phyloP scores from a whole-genome alignment of 1,139 yeast species.

The Nadsonia commutata region DNA sequence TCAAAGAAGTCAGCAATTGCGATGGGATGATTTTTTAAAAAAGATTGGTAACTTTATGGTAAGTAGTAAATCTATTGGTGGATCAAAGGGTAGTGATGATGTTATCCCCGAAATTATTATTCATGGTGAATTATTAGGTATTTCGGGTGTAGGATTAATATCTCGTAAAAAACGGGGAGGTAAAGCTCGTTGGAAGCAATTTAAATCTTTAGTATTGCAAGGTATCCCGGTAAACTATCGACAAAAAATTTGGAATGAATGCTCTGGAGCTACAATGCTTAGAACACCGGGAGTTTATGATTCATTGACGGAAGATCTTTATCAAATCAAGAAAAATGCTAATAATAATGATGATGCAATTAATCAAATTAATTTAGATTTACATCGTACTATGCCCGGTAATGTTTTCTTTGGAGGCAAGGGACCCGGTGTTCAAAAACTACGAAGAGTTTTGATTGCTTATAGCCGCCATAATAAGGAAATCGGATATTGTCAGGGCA shows the following conservation, averaged over 20 bases:
- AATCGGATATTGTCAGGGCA: conserved; percentile 49
- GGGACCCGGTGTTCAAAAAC: conserved; percentile 38
- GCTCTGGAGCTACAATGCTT: conserved; percentile 36
- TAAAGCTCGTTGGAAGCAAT: conserved; percentile 20
- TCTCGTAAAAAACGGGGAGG: conserved; percentile 9
- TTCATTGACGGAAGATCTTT: conserved; percentile 10
- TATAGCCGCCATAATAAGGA: conserved; percentile 36
- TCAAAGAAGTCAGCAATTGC: conserved; percentile 19
- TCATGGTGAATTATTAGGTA: conserved; percentile 28
- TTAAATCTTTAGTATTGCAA: conserved; percentile 27
- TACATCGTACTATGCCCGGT: conserved; percentile 42
- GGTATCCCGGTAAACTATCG: conserved; percentile 39
- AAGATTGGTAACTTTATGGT: conserved; percentile 10
- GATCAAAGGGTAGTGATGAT: background rate
- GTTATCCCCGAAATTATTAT: conserved; percentile 11
- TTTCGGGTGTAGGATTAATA: conserved; percentile 22
- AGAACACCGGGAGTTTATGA: conserved; percentile 39
- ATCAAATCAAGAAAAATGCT: conserved; percentile 11
- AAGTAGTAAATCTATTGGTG: background rate
- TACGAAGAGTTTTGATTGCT: conserved; percentile 37
- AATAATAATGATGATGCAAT: conserved; percentile 25
- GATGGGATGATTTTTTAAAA: conserved; percentile 24
- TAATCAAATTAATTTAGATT: conserved; percentile 40
- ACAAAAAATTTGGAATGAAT: conserved; percentile 38
- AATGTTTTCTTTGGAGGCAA: conserved; percentile 40